These are phyloP conservation scores for Cercophora samala DNA, from an alignment of 495 filamentous ascomycete genomes.

Conservation along the genomic window DNA sequence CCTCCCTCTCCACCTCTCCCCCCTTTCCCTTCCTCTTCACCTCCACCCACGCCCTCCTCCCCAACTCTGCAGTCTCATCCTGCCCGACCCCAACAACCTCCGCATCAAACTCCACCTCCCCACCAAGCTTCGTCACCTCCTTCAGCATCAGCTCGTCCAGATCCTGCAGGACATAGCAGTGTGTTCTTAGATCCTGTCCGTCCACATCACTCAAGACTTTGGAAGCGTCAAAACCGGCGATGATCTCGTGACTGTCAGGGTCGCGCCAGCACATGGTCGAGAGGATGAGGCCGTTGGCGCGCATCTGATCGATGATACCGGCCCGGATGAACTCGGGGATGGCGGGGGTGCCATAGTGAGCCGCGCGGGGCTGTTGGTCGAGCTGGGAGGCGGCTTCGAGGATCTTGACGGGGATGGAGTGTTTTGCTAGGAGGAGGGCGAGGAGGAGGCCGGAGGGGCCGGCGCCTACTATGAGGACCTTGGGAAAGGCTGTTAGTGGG, in stretches of 20 bases:
- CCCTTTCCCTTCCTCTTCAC: conserved; percentile 37
- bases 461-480: conserved; percentile 51
- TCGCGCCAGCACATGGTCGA: conserved; percentile 51
- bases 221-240: conserved; percentile 13
- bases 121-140: conserved; percentile 41
- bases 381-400: conserved; percentile 50
- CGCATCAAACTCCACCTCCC: conserved; percentile 41
- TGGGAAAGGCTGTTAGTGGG: conserved; percentile 15
- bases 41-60: conserved; percentile 46
- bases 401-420: conserved; percentile 52
- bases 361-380: conserved; percentile 53
- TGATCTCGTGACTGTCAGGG: conserved; percentile 1
- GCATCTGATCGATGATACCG: conserved; percentile 54
- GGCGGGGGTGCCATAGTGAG: conserved; percentile 52
- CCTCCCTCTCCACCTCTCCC: conserved; percentile 37
- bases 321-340: conserved; percentile 54
- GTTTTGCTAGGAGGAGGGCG: conserved; percentile 53
- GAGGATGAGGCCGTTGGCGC: conserved; percentile 44
- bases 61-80: conserved; percentile 22
- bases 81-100: conserved; percentile 49
- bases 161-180: conserved; percentile 37
- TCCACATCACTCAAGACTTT: conserved; percentile 15
- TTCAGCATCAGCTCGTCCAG: conserved; percentile 45
- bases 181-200: conserved; percentile 36
- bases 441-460: conserved; percentile 60